These are phyloP conservation scores for Starmerella stigmatis DNA, from an alignment of 805 yeast species.

Conservation along the genomic window DNA sequence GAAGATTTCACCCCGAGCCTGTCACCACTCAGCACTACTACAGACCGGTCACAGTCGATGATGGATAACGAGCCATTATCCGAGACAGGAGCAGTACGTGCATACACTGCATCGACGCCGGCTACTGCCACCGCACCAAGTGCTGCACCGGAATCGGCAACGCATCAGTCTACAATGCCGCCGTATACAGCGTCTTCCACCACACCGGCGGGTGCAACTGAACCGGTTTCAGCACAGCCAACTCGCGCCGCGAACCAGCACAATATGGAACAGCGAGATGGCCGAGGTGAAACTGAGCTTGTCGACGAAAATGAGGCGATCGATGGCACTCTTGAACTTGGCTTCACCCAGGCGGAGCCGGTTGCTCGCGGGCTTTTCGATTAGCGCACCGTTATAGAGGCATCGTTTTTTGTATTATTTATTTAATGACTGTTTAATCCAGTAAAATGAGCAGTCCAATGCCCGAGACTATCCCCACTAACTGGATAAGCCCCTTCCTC, in stretches of 20 bases:
- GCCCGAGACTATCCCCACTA: slow-evolving; percentile 44
- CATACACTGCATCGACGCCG: no score
- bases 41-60: not conserved
- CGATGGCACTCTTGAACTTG: slow-evolving; percentile 8
- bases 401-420: not conserved
- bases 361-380: slow-evolving; percentile 18
- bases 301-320: not conserved
- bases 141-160: no score
- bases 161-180: no score
- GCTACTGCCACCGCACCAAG: no score
- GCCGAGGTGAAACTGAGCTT: no score
- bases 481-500: slow-evolving; percentile 37
- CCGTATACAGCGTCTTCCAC: no score
- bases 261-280: no score
- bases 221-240: no score
- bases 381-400: not conserved
- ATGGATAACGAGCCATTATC: no score
- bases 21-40: not conserved
- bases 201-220: no score
- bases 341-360: slow-evolving; percentile 14
- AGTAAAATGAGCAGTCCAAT: slow-evolving; percentile 46
- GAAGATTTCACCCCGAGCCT: not conserved
- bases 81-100: no score
- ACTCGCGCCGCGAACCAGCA: no score
- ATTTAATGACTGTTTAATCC: slow-evolving; percentile 36